phyloP scores from a whole-genome alignment of 208 protist genomes.

The Sergeia podlipaevii region DNA sequence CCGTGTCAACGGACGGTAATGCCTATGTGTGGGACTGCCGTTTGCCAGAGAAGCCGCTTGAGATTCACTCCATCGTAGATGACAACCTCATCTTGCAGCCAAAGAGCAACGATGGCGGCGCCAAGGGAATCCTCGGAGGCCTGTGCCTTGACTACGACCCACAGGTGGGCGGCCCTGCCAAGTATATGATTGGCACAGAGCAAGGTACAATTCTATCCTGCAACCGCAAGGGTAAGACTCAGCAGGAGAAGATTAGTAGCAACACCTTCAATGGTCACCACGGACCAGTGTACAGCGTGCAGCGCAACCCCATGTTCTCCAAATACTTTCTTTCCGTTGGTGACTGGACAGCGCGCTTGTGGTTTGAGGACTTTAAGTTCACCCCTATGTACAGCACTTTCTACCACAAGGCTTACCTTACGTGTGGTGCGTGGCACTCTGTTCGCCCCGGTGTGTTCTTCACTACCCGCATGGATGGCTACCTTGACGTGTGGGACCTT shows the following conservation, averaged over 20 bases:
- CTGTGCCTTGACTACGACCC: conserved; percentile 95
- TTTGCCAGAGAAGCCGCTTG: conserved; percentile 89
- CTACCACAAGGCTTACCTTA: conserved; percentile 95
- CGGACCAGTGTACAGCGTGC: conserved; percentile 94
- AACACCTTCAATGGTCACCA: conserved; percentile 95
- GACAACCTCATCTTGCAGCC: conserved; percentile 86
- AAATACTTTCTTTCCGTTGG: conserved; percentile 97
- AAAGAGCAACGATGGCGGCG: conserved; percentile 87
- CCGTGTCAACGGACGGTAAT: conserved; percentile 95
- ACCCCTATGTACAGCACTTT: conserved; percentile 94
- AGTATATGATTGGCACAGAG: conserved; percentile 98
- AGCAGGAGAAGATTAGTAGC: conserved; percentile 89
- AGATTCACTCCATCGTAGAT: conserved; percentile 77
- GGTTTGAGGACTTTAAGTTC: conserved; percentile 96
- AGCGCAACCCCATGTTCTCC: conserved; percentile 93
- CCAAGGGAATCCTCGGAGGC: conserved; percentile 88
- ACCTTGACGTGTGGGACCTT: conserved; percentile 95
- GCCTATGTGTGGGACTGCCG: conserved; percentile 95
- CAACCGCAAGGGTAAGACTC: conserved; percentile 95
- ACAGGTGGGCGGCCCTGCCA: conserved; percentile 89
- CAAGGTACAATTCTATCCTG: conserved; percentile 92
- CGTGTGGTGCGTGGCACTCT: conserved; percentile 92
- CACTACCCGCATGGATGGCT: conserved; percentile 96
- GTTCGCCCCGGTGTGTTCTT: conserved; percentile 95
- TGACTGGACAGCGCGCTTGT: conserved; percentile 96